Percentiles rank a stretch among this genome's conserved stretches.
Evolutionary conservation across 2,329 filamentous ascomycete genomes (phyloP).

Genomic region (Cladophialophora exuberans): DNA sequence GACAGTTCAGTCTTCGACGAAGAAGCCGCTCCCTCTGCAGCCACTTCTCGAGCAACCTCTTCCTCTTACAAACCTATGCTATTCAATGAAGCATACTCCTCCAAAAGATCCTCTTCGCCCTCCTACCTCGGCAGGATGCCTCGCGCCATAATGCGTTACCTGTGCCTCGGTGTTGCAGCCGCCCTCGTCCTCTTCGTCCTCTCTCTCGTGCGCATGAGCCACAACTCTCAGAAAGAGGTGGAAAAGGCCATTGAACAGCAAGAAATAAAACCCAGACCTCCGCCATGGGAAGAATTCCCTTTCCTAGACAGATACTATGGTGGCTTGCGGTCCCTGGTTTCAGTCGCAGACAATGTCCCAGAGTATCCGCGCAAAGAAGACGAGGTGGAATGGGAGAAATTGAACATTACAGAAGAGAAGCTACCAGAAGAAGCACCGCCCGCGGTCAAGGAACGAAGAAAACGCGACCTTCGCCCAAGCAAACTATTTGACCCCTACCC

Average conservation of each 20-base stretch:
- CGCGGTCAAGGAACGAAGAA: slow-evolving; percentile 38
- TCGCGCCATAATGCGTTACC: slow-evolving; percentile 73
- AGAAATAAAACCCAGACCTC: slow-evolving; percentile 47
- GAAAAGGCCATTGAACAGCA: slow-evolving; percentile 51
- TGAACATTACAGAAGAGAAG: slow-evolving; percentile 28
- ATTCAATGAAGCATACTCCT: slow-evolving; percentile 39
- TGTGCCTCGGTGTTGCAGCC: slow-evolving; percentile 72
- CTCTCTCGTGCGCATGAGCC: slow-evolving; percentile 72
- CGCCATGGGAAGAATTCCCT: slow-evolving; percentile 83
- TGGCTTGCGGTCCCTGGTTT: slow-evolving; percentile 73
- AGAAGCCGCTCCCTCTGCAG: slow-evolving; percentile 43
- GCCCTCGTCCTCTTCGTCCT: slow-evolving; percentile 77
- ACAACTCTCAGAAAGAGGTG: slow-evolving; percentile 67
- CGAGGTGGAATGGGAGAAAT: slow-evolving; percentile 47
- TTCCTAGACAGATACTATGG: slow-evolving; percentile 90
- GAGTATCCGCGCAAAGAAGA: slow-evolving; percentile 73
- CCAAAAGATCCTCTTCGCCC: slow-evolving; percentile 37
- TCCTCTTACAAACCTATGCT: slow-evolving; percentile 46
- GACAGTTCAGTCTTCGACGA: slow-evolving; percentile 24
- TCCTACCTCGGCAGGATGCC: slow-evolving; percentile 64
- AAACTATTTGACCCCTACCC: slow-evolving; percentile 70
- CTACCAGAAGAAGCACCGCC: slow-evolving; percentile 14
- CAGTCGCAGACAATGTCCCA: slow-evolving; percentile 68
- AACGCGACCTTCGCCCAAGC: slow-evolving; percentile 41
- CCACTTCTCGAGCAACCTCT: slow-evolving; percentile 58